Evolutionary conservation across 2,329 filamentous ascomycete species (phyloP).

Genomic region (Passalora sequoiae): DNA sequence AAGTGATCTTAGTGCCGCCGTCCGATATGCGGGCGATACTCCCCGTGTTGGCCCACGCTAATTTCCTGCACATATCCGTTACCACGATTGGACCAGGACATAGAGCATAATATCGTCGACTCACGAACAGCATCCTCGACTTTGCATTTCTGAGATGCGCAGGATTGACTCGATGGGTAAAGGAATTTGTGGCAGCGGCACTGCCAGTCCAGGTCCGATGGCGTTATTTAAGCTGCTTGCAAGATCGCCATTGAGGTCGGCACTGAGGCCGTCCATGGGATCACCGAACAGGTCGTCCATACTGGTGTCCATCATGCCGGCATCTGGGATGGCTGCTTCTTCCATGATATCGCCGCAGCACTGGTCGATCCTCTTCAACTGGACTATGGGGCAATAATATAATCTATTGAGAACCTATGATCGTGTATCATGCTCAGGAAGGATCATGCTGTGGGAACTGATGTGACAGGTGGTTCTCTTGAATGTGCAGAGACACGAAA

Average conservation of each 20-base stretch:
- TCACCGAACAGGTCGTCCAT: constrained; percentile 71
- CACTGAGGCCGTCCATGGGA: constrained; percentile 39
- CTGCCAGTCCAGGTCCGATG: constrained; percentile 46
- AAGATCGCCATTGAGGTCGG: constrained; percentile 30
- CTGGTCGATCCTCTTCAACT: background rate
- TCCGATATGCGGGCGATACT: constrained; percentile 75
- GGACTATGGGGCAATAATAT: background rate
- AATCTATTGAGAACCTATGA: no score
- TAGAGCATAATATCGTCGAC: constrained; percentile 32
- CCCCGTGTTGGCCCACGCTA: constrained; percentile 84
- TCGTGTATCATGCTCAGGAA: background rate
- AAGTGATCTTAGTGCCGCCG: constrained; percentile 64
- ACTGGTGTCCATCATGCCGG: constrained; percentile 31
- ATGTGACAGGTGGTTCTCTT: no score
- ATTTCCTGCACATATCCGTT: constrained; percentile 51
- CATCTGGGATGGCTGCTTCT: constrained; percentile 17
- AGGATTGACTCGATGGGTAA: constrained; percentile 60
- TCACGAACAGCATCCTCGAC: constrained; percentile 76
- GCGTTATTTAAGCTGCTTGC: constrained; percentile 71
- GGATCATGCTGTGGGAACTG: no score
- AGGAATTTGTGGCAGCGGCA: constrained; percentile 48
- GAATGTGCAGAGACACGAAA: no score
- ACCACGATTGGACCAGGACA: constrained; percentile 1
- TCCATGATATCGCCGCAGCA: constrained; percentile 13
- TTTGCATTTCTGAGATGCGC: constrained; percentile 70